These are phyloP conservation scores for Hypomontagnella submonticulosa DNA, from an alignment of 495 filamentous ascomycete genomes.

Conservation along the genomic window DNA sequence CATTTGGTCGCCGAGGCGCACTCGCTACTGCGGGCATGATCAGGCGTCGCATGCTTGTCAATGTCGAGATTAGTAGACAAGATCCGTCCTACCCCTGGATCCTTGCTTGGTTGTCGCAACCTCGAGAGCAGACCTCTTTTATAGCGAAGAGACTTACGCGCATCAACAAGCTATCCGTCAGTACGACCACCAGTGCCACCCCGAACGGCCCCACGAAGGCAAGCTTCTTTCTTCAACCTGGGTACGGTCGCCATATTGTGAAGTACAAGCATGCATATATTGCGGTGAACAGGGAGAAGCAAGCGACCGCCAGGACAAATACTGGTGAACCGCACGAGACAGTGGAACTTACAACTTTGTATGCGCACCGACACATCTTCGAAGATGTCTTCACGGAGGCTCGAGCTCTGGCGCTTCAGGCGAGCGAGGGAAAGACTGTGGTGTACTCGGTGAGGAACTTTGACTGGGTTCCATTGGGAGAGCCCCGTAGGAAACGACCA, in stretches of 20 bases:
- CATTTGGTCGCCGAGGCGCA: conserved; percentile 77
- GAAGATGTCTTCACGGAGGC: conserved; percentile 87
- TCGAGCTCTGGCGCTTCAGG: conserved; percentile 75
- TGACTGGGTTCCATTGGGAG: conserved; percentile 84
- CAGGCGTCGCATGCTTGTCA: conserved; percentile 87
- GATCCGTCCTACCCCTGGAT: conserved; percentile 96
- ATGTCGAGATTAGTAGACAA: conserved; percentile 92
- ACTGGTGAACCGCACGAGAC: conserved; percentile 94
- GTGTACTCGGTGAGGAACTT: conserved; percentile 88
- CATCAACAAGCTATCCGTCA: conserved; percentile 60
- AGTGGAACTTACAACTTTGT: conserved; percentile 90
- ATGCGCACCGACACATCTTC: conserved; percentile 85
- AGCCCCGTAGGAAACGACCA: conserved; percentile 86
- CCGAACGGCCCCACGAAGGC: conserved; percentile 75
- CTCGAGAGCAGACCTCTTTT: conserved; percentile 66
- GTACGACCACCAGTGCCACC: conserved; percentile 67
- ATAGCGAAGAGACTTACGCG: conserved; percentile 59
- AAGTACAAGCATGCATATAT: conserved; percentile 85
- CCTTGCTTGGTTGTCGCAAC: conserved; percentile 89
- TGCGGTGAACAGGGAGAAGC: conserved; percentile 84
- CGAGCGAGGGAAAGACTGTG: conserved; percentile 91
- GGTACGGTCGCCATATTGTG: conserved; percentile 86
- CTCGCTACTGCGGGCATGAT: conserved; percentile 76
- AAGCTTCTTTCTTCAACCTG: conserved; percentile 88
- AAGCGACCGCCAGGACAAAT: conserved; percentile 72